Base-by-base conservation (phyloP, 495 filamentous ascomycete genomes). In the Talaromyces borbonicus region DNA sequence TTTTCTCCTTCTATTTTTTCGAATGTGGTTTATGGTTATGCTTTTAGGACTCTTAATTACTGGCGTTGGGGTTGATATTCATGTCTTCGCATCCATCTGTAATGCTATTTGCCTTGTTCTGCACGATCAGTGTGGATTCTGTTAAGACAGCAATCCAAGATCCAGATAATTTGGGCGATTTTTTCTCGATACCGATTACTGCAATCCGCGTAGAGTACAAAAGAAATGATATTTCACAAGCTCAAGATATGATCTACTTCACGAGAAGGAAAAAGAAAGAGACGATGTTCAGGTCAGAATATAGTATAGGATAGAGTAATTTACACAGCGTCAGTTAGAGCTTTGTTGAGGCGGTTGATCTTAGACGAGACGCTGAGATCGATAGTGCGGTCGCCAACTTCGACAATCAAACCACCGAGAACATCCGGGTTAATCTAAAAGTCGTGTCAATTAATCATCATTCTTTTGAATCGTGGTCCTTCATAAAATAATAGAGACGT, bases 271-370 rank as follows among this genome's bases (percentile, higher is more conserved):
- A 36, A 8, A n/a, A 33, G 18, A 20, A 20, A 19, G 36, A 9
- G 18, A 14, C n/a, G 20, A 18, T 27, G 32, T 51, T 61, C 22
- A 38, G 18, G 18, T 37, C 15, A 20, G 15, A 4, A 20, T 2
- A 9, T 2, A 22, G n/a, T n/a, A 37, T 8, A 36, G 32, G 11
- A 18, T 36, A 31, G 11, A 14, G 11, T 56, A 57, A 69, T 88
- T 89, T 89, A 98, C 82, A 97, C 71, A 63, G 84, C 77, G 72
- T 98, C 93, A 51, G 77, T 87, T 57, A 98, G 83, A 61, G 95
- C 83, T 82, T 98, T 98, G 85, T 97, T 98, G 81, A 97, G 84
- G 78, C 88, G 93, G 65, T 85, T 74, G 69, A 98, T 84, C 80
- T 87, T 92, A 60, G 86, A 73, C 11, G 92, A 92, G 55, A 98